Percentiles rank a stretch among this genome's conserved stretches.
phyloP scores from a whole-genome alignment of 208 protist species.

The Acanthamoeba culbertsoni region DNA sequence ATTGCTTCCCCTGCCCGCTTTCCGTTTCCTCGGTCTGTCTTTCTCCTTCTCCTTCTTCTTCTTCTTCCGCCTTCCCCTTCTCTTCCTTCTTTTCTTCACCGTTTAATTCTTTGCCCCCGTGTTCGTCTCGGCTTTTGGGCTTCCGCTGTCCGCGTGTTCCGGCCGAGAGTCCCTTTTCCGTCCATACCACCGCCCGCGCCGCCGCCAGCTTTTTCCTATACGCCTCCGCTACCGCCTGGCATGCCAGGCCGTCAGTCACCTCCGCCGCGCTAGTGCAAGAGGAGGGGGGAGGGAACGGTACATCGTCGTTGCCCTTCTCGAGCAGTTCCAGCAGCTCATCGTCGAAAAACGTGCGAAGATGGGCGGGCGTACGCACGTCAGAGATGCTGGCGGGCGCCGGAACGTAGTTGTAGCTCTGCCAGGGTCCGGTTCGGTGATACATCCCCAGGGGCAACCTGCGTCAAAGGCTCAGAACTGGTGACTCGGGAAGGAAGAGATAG shows the following conservation, averaged over 20 bases:
- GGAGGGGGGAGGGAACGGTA: neutral
- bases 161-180: neutral
- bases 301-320: neutral
- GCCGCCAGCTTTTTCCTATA: neutral
- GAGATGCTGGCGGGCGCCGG: neutral
- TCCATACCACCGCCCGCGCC: neutral
- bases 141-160: neutral
- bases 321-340: neutral
- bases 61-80: too few relatives aligned
- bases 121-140: neutral
- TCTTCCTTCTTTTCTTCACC: neutral
- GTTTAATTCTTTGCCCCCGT: neutral
- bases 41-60: too few relatives aligned
- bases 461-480: neutral
- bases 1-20: too few relatives aligned
- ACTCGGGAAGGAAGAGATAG: neutral
- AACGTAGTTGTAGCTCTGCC: neutral
- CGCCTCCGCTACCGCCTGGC: neutral
- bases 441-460: neutral
- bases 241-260: neutral
- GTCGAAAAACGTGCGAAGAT: constrained; percentile 4
- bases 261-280: neutral
- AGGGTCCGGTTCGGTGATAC: neutral
- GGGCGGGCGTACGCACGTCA: neutral
- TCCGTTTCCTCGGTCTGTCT: too few relatives aligned